Base-by-base conservation (phyloP, 2,329 filamentous ascomycete genomes). In the Teratosphaeria nubilosa region DNA sequence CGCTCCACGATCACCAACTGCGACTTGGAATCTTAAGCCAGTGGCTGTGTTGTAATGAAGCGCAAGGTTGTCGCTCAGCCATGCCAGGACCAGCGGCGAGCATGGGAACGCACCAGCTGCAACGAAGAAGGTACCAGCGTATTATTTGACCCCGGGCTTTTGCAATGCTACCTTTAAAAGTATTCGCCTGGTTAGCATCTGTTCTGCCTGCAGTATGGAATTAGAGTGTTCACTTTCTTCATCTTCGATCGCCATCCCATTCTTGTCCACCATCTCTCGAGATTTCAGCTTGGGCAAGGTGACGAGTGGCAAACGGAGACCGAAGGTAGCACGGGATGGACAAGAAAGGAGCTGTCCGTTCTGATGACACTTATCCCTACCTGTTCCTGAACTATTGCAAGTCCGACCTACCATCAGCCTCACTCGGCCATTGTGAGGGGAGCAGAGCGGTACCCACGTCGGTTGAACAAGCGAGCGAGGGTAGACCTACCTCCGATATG, bases 1-100 rank as follows among this genome's bases (percentile, higher is more conserved):
- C 5, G 41, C n/a, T 22, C 73, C 70, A 60, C 72, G 73, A 57
- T 76, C 76, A 10, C 73, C 73, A 45, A 77, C 63, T 5, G 72
- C 72, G 34, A 77, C 74, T 53, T 75, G 70, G 48, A 75, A 69
- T 0, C 75, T 75, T 0, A 75, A 68, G 5, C 75, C 74, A 0
- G 74, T 76, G 2, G 74, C 75, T 58, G 74, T 70, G 30, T 74
- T 72, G 56, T 76, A 77, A 58, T 77, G 74, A 0, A 74, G 75
- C 13, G 74, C 73, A 5, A 76, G 64, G 57, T 77, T 76, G 64
- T 77, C 77, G 13, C 72, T 69, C 34, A 75, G 67, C 75, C 75
- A 77, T 1, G 69, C 70, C 37, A 71, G 60, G 14, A 70, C 62
- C 7, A 71, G 58, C 1, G 69, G 69, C 31, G 66, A 68, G 59